Evolutionary conservation across 495 filamentous ascomycete genomes (phyloP).

Genomic region (Ramalina intermedia): DNA sequence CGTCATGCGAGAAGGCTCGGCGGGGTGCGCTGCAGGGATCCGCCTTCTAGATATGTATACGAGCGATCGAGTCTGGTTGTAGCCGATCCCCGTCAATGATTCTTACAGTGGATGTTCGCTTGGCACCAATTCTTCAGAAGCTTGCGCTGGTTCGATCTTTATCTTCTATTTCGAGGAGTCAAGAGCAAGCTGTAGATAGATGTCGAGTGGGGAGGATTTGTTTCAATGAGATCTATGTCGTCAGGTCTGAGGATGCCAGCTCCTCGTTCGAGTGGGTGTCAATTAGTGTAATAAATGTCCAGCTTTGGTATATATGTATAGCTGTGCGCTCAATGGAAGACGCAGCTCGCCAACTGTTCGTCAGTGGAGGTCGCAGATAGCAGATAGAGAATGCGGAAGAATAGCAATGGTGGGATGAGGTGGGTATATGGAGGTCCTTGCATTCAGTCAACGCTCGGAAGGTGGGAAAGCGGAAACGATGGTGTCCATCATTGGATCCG

Average conservation of each 20-base stretch:
- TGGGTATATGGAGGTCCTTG: neutral
- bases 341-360: neutral
- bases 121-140: neutral
- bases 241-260: conserved; percentile 6
- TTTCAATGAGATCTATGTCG: neutral
- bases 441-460: too few relatives aligned
- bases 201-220: neutral
- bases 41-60: neutral
- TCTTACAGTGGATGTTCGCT: neutral
- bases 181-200: neutral
- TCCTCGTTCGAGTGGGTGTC: conserved; percentile 2
- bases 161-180: neutral
- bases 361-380: neutral
- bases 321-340: neutral
- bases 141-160: neutral
- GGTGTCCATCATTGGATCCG: too few relatives aligned
- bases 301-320: too few relatives aligned
- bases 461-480: too few relatives aligned
- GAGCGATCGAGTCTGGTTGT: neutral
- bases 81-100: neutral
- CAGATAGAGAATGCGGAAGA: neutral
- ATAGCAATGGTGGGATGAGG: conserved; percentile 3
- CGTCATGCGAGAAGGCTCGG: neutral
- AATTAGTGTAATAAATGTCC: conserved; percentile 3
- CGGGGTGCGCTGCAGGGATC: neutral